Percentiles rank a stretch among this genome's conserved stretches.
phyloP scores from a whole-genome alignment of 208 protist species.

The Acanthamoeba royreba region DNA sequence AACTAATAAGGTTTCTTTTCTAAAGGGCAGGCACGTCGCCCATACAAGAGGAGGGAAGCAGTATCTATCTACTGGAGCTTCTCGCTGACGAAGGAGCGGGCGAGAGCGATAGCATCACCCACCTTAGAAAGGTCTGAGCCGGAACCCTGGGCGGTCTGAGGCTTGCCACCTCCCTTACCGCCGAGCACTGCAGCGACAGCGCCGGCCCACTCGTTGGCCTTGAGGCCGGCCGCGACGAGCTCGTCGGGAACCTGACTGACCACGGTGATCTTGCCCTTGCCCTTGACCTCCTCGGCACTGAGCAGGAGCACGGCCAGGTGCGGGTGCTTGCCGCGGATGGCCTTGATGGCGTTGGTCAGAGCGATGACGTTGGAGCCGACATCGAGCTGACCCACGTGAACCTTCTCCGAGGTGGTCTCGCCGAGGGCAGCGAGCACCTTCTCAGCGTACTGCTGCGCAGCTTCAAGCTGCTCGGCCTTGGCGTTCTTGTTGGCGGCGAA shows the following conservation, averaged over 20 bases:
- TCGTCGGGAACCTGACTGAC: background rate
- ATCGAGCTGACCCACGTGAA: background rate
- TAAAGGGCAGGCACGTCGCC: too few relatives aligned
- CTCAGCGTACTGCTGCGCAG: slow-evolving; percentile 34
- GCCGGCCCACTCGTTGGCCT: slow-evolving; percentile 57
- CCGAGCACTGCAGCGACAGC: slow-evolving; percentile 53
- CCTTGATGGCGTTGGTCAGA: slow-evolving; percentile 40
- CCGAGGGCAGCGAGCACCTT: background rate
- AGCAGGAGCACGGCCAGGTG: slow-evolving; percentile 19
- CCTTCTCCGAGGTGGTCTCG: background rate
- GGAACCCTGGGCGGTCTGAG: slow-evolving; percentile 60
- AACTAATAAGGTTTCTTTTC: too few relatives aligned
- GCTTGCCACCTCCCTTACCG: slow-evolving; percentile 73
- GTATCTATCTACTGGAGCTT: background rate
- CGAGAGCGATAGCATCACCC: slow-evolving; percentile 35
- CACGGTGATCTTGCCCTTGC: background rate
- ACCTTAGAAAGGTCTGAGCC: slow-evolving; percentile 47
- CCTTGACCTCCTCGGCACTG: slow-evolving; percentile 7
- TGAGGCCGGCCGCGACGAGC: background rate
- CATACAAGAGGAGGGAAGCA: background rate
- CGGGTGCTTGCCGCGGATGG: slow-evolving; percentile 45
- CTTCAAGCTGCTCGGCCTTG: slow-evolving; percentile 30
- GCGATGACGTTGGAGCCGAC: slow-evolving; percentile 24
- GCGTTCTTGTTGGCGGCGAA: background rate
- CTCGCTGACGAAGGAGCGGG: background rate